phyloP scores from a whole-genome alignment of 208 protist species.

The Trypanosoma cruzi region DNA sequence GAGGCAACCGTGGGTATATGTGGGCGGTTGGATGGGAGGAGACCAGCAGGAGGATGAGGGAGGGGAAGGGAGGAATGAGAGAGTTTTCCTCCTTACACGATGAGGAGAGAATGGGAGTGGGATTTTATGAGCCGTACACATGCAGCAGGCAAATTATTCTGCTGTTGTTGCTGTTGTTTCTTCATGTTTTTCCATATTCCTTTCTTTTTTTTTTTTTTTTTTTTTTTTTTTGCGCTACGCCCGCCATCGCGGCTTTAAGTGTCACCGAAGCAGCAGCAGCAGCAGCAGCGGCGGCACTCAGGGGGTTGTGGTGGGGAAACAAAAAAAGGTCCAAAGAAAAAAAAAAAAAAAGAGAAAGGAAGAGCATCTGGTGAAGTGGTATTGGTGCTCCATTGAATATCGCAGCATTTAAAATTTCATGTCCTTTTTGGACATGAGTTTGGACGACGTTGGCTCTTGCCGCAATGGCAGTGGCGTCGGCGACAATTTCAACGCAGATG shows the following conservation, averaged over 20 bases:
- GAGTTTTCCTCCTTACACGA: conserved; percentile 3
- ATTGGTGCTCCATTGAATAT: neutral
- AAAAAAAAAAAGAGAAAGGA: neutral
- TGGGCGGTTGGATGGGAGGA: too few species aligned
- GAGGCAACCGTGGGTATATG: neutral
- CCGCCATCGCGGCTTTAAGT: too few species aligned
- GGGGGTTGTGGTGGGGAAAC: neutral
- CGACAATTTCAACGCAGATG: neutral
- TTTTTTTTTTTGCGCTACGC: neutral
- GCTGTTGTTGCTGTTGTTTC: too few species aligned
- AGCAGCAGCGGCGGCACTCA: neutral
- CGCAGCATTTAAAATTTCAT: neutral
- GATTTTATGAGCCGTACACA: too few species aligned
- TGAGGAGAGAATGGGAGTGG: too few species aligned
- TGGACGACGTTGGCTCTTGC: neutral
- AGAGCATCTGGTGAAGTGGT: neutral
- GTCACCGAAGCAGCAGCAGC: neutral
- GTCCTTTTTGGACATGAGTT: neutral
- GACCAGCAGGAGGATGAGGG: neutral
- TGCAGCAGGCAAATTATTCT: too few species aligned
- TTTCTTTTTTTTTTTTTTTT: neutral
- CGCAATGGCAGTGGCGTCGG: neutral
- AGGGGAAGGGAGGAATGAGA: neutral
- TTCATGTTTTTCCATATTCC: conserved; percentile 2
- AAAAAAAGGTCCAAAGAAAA: neutral